These are phyloP conservation scores for Rosa rugosa DNA, from an alignment of 306 rosid species.

Conservation along the genomic window DNA sequence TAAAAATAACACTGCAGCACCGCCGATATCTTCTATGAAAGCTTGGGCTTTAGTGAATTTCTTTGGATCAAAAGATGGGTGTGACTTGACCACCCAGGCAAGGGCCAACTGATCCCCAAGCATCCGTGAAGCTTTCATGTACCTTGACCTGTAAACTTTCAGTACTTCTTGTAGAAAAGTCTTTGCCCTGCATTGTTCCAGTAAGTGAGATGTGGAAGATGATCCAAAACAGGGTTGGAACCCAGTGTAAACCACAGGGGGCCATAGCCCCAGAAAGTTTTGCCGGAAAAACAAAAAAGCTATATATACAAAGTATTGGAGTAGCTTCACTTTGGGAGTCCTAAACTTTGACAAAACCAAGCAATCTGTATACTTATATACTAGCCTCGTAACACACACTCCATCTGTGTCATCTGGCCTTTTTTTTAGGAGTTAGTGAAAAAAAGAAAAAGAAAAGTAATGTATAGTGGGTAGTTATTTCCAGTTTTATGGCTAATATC, in stretches of 20 bases:
- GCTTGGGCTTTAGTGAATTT: constrained; percentile 53
- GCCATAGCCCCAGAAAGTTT: not conserved
- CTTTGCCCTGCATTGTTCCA: constrained; percentile 62
- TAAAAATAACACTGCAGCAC: constrained; percentile 64
- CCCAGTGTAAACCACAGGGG: not conserved
- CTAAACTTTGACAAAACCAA: not conserved
- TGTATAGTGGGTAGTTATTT: no score
- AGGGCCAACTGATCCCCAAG: constrained; percentile 97
- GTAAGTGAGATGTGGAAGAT: not conserved
- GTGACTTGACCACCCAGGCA: constrained; percentile 83
- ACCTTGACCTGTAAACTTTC: constrained; percentile 58
- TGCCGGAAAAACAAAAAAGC: not conserved
- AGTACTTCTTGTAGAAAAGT: constrained; percentile 70
- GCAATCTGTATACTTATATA: not conserved
- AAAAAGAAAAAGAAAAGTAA: no score
- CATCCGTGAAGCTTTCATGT: constrained; percentile 77
- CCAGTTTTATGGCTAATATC: no score
- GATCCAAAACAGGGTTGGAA: not conserved
- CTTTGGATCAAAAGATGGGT: constrained; percentile 61
- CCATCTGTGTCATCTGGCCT: no score
- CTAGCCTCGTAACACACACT: no score
- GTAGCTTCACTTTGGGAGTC: no score
- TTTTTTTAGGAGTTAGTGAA: no score
- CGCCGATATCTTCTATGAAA: constrained; percentile 65
- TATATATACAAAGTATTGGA: not conserved